Evolutionary conservation across 495 filamentous ascomycete species (phyloP), one percentile per base, ranked within the genome.

Genomic region (Xylaria venustula): DNA sequence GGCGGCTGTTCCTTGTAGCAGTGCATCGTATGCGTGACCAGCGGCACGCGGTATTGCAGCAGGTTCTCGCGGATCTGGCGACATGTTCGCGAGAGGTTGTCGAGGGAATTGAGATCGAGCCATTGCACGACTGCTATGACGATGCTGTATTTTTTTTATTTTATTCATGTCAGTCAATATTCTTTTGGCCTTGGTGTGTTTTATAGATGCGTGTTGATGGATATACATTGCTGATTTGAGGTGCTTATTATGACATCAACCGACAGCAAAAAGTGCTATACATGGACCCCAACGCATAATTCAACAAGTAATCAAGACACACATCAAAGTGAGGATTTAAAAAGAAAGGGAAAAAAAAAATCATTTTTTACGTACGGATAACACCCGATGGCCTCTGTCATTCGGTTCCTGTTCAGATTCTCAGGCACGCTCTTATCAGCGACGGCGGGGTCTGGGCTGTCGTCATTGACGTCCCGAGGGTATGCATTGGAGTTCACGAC

Each of bases 41-140:
- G 79, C 63, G 85, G 83, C 36, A 77, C 79, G 70, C 91, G 87
- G 69, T 89, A 92, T 59, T 90, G 90, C 20, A 92, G 73, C 12
- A 97, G 78, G 63, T 87, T 89, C 37, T 76, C 83, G 62, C 87
- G 88, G 60, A 93, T 84, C 66, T 91, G 90, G 26, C 88, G 88
- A 72, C 92, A 95, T 44, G 89, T 91, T 36, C 81, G 79, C 58
- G 92, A 89, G 17, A 96, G 82, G 52, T 84, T 85, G 72, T 96
- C 86, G 61, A 96, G 85, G 15, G 89, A 88, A 72, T 93, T 96
- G 15, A 95, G 83, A 71, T 97, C 92, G 63, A 97, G 81, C 64
- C 81, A 79, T 26, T 83, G 82, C 26, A 88, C 87, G 55, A 97
- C 83, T 60, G 87, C 83, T 62, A 84, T 86, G 72, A 90, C 83